A percentile compares a stretch with the other conserved stretches of the same genome.
Evolutionary conservation across 2,329 filamentous ascomycete genomes (phyloP).

Genomic region (Penicillium sclerotiorum): DNA sequence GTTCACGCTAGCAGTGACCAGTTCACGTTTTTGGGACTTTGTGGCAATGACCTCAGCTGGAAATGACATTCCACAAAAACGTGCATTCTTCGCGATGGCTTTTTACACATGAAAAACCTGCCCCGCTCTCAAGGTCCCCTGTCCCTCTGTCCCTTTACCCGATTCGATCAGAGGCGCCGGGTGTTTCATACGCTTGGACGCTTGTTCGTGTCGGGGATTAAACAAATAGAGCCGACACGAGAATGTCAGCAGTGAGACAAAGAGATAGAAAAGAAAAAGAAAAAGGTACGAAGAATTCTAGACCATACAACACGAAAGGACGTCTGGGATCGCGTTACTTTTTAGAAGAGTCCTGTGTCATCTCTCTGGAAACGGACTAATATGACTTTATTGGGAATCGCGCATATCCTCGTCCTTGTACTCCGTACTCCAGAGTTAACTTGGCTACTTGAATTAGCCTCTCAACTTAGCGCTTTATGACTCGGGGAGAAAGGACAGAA

Average conservation of each 20-base stretch:
- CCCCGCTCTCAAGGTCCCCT: not conserved
- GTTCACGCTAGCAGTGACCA: no score
- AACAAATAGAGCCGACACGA: no score
- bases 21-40: constrained; percentile 9
- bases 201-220: not conserved
- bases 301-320: not conserved
- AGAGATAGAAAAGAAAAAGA: no score
- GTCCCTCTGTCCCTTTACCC: not conserved
- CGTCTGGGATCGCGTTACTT: not conserved
- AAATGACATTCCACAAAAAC: not conserved
- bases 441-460: no score
- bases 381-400: not conserved
- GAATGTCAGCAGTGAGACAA: no score
- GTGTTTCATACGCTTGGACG: constrained; percentile 2
- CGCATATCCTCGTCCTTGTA: not conserved
- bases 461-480: not conserved
- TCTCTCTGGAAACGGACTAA: not conserved
- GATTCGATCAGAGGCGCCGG: not conserved
- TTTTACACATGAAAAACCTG: not conserved
- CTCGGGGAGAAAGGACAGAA: not conserved
- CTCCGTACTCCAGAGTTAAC: not conserved
- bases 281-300: no score
- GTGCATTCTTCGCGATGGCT: not conserved
- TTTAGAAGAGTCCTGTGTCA: not conserved
- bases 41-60: constrained; percentile 5